Conservation (phyloP, 805 yeast genomes). For the Isabelozyma gotoi region DNA sequence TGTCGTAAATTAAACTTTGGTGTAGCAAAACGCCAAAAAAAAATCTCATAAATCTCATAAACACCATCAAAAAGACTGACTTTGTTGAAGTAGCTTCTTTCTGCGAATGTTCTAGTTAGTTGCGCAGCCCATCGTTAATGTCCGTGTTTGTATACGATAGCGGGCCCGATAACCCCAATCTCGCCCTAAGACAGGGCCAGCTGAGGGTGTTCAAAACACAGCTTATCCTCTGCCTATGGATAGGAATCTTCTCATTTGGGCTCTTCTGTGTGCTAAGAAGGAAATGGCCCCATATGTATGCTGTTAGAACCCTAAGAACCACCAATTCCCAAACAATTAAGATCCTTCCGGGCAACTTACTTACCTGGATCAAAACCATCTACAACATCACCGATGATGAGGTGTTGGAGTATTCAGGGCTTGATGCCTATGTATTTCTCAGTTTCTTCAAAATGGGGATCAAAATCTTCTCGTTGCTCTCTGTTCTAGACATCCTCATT, state of each 20-base stretch:
- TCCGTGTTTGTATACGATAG: not conserved
- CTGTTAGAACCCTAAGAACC: constrained; percentile 52
- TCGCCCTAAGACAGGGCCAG: constrained; percentile 16
- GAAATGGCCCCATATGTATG: constrained; percentile 57
- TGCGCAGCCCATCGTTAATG: too few relatives aligned
- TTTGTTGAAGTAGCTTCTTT: too few relatives aligned
- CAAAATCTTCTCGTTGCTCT: constrained; percentile 60
- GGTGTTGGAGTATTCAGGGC: constrained; percentile 81
- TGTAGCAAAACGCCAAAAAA: not conserved
- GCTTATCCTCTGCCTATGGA: constrained; percentile 44
- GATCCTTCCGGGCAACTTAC: constrained; percentile 48
- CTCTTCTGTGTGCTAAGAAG: constrained; percentile 52
- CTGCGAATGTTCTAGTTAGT: too few relatives aligned
- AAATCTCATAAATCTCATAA: too few relatives aligned
- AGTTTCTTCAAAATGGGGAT: constrained; percentile 64
- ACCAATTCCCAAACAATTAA: constrained; percentile 32
- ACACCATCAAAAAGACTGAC: too few relatives aligned
- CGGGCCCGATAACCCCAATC: constrained; percentile 18
- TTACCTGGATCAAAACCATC: constrained; percentile 77
- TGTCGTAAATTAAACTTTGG: too few relatives aligned
- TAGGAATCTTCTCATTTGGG: constrained; percentile 47
- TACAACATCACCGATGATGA: constrained; percentile 69
- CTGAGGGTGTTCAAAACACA: constrained; percentile 62
- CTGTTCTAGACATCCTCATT: constrained; percentile 51
- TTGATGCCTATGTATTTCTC: constrained; percentile 72